Evolutionary conservation across 225 moss, liverwort and hornwort genomes (phyloP).

Genomic region (Ulota crispa): DNA sequence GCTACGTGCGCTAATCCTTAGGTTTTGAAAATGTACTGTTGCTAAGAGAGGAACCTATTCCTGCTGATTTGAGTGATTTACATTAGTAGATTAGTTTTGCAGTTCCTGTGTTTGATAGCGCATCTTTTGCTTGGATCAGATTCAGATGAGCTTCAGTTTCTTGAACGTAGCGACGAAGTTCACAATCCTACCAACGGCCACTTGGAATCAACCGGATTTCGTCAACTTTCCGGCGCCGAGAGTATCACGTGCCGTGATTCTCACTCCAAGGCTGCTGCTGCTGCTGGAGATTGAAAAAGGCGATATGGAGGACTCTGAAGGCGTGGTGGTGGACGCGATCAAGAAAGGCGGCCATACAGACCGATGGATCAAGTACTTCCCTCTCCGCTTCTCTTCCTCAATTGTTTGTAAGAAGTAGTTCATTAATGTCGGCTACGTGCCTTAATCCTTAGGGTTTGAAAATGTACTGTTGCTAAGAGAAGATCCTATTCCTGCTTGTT

Average conservation of each 20-base stretch:
- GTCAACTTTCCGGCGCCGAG: constrained; percentile 6
- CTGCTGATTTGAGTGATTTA: no score
- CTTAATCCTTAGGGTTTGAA: background rate
- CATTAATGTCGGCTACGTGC: background rate
- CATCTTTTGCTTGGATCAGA: constrained; percentile 28
- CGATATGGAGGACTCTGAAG: constrained; percentile 30
- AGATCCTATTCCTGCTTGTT: no score
- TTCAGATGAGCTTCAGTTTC: constrained; percentile 17
- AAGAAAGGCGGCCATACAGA: constrained; percentile 31
- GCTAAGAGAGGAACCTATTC: no score
- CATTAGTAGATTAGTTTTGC: background rate
- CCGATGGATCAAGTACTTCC: constrained; percentile 36
- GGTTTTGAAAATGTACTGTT: background rate
- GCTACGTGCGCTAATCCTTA: background rate
- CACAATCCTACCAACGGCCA: background rate
- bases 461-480: background rate
- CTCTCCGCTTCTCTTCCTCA: background rate
- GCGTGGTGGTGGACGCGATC: constrained; percentile 22
- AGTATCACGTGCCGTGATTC: constrained; percentile 21
- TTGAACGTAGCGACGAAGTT: constrained; percentile 13
- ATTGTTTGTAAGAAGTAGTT: background rate
- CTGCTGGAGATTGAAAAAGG: constrained; percentile 16
- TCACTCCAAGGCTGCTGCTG: constrained; percentile 16
- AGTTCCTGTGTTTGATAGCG: background rate
- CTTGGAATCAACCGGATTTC: background rate